Evolutionary conservation across 1,284 basidiomycete species (phyloP).

Genomic region (Trichosporon ovoides): DNA sequence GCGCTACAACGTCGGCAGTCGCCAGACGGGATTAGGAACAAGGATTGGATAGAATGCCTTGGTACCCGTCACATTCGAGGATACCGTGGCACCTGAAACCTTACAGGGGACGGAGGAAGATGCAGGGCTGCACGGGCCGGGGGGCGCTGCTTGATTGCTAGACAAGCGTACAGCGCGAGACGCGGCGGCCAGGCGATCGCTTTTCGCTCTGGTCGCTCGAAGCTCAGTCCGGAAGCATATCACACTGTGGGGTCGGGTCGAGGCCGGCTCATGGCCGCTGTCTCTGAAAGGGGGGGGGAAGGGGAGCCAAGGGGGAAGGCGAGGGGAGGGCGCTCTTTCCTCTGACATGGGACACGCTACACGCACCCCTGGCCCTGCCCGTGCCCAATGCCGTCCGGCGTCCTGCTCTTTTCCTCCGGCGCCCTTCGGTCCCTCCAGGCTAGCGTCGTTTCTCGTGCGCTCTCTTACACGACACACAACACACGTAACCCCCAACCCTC

Average conservation of each 20-base stretch:
- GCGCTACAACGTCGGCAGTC: not conserved
- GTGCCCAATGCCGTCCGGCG: not conserved
- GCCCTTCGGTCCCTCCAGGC: not conserved
- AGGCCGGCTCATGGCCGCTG: too few relatives aligned
- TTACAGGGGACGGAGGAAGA: too few relatives aligned
- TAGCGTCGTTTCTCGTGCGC: not conserved
- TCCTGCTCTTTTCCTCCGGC: not conserved
- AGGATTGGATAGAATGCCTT: constrained; percentile 2
- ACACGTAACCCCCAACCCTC: constrained; percentile 4
- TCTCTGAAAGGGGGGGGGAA: too few relatives aligned
- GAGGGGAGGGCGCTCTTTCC: not conserved
- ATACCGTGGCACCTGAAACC: constrained; percentile 2
- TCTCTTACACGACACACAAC: constrained; percentile 6
- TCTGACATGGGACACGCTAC: constrained; percentile 4
- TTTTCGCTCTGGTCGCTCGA: too few relatives aligned
- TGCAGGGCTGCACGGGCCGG: not conserved
- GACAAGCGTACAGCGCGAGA: too few relatives aligned
- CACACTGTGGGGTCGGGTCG: too few relatives aligned
- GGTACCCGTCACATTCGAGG: constrained; percentile 5
- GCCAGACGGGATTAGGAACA: constrained; percentile 2
- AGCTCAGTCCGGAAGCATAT: too few relatives aligned
- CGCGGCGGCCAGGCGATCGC: too few relatives aligned
- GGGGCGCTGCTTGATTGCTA: not conserved
- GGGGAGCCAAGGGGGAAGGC: too few relatives aligned
- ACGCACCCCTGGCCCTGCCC: constrained; percentile 5